Percentiles rank a stretch among this genome's conserved stretches.
Conservation (phyloP, 225 moss, liverwort and hornwort genomes). For the Pseudisothecium myosuroides region DNA sequence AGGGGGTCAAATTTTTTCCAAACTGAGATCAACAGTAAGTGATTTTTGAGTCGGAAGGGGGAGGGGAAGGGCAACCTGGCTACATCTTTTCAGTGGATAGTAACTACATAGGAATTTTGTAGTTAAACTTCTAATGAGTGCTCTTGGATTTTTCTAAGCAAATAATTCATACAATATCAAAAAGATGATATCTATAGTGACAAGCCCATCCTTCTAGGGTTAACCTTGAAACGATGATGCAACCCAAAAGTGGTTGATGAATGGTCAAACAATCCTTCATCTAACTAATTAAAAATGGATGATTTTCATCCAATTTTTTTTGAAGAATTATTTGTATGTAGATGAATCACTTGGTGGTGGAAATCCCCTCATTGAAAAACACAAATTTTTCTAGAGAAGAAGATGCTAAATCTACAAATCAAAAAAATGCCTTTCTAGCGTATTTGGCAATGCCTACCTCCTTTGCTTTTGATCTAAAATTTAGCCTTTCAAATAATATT, state of each 20-base stretch:
- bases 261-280: not conserved
- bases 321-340: not conserved
- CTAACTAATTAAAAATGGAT: not conserved
- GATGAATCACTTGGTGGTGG: not conserved
- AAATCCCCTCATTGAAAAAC: not conserved
- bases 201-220: fast-evolving
- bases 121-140: too few species aligned
- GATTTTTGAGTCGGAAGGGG: too few species aligned
- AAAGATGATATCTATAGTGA: too few species aligned
- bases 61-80: too few species aligned
- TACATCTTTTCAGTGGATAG: too few species aligned
- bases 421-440: not conserved
- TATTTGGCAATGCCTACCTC: not conserved
- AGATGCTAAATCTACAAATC: not conserved
- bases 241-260: too few species aligned
- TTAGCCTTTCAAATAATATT: not conserved
- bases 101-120: too few species aligned
- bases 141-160: too few species aligned
- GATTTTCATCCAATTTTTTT: not conserved
- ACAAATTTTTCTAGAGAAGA: not conserved
- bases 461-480: not conserved
- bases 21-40: too few species aligned
- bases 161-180: too few species aligned
- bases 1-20: too few species aligned
- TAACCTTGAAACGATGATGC: too few species aligned